Conservation (phyloP, 306 rosid species). For the Geum urbanum region DNA sequence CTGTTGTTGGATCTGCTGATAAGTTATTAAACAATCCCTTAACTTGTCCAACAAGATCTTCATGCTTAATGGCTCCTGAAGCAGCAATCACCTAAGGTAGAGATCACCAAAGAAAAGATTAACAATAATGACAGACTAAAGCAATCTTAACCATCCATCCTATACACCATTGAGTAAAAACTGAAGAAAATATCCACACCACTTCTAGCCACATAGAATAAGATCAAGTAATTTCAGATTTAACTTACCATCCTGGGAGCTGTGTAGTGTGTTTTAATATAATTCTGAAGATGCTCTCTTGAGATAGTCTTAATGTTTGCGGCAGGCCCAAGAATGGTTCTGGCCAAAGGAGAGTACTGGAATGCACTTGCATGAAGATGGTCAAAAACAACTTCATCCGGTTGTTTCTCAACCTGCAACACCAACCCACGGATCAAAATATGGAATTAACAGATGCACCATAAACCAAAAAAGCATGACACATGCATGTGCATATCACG, state of each 20-base stretch:
- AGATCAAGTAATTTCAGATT: neutral
- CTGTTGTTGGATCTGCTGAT: conserved; percentile 72
- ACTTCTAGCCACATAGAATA: neutral
- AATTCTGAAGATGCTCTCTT: conserved; percentile 69
- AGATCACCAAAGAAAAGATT: conserved; percentile 17
- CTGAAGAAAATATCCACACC: conserved; percentile 6
- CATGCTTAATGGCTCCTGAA: conserved; percentile 88
- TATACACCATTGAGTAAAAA: neutral
- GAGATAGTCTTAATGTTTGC: conserved; percentile 77
- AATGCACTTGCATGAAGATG: conserved; percentile 94
- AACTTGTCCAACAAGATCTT: conserved; percentile 65
- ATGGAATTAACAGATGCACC: neutral
- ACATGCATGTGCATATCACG: too few species aligned
- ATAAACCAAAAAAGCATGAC: neutral
- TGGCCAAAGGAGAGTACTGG: conserved; percentile 88
- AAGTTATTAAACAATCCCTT: conserved; percentile 65
- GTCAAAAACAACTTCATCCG: conserved; percentile 83
- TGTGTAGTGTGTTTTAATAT: conserved; percentile 79
- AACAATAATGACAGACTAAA: neutral
- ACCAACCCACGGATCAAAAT: conserved; percentile 4
- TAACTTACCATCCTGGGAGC: conserved; percentile 86
- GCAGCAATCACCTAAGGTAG: conserved; percentile 69
- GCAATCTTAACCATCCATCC: neutral
- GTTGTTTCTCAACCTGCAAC: conserved; percentile 79
- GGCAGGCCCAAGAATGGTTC: conserved; percentile 92